Evolutionary conservation across 2,329 filamentous ascomycete genomes (phyloP).

Genomic region (Hypoxylon sp.): DNA sequence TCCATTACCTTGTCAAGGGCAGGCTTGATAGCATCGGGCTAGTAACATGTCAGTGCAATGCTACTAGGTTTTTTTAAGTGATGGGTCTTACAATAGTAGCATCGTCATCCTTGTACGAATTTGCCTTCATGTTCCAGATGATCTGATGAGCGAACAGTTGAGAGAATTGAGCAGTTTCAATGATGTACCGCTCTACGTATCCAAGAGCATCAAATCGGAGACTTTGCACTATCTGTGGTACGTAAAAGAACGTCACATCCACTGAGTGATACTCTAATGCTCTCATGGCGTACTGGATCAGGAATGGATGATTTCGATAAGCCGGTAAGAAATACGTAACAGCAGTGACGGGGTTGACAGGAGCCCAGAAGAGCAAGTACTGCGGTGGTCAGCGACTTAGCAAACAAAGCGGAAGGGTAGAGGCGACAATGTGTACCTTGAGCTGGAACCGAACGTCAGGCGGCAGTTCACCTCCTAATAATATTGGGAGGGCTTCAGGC

Average conservation of each 20-base stretch:
- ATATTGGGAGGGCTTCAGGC: slow-evolving; percentile 84
- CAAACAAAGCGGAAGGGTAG: background rate
- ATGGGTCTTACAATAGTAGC: slow-evolving; percentile 77
- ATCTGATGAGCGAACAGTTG: slow-evolving; percentile 99
- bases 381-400: slow-evolving; percentile 58
- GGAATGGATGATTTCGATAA: slow-evolving; percentile 91
- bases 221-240: slow-evolving; percentile 97
- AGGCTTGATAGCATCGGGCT: slow-evolving; percentile 93
- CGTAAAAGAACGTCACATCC: slow-evolving; percentile 99
- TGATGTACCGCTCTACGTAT: slow-evolving; percentile 95
- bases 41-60: slow-evolving; percentile 45
- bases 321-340: slow-evolving; percentile 93
- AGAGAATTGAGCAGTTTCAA: slow-evolving; percentile 98
- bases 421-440: slow-evolving; percentile 69
- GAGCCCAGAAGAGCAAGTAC: slow-evolving; percentile 93
- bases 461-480: slow-evolving; percentile 83
- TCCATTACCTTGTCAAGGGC: slow-evolving; percentile 91
- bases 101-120: slow-evolving; percentile 97
- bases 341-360: slow-evolving; percentile 92
- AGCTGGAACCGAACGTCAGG: slow-evolving; percentile 86
- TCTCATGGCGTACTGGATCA: slow-evolving; percentile 97
- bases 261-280: slow-evolving; percentile 93
- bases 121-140: slow-evolving; percentile 99
- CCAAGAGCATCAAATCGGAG: slow-evolving; percentile 93
- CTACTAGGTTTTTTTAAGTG: background rate